Conservation (phyloP, 306 rosid genomes). For the Luffa acutangula region DNA sequence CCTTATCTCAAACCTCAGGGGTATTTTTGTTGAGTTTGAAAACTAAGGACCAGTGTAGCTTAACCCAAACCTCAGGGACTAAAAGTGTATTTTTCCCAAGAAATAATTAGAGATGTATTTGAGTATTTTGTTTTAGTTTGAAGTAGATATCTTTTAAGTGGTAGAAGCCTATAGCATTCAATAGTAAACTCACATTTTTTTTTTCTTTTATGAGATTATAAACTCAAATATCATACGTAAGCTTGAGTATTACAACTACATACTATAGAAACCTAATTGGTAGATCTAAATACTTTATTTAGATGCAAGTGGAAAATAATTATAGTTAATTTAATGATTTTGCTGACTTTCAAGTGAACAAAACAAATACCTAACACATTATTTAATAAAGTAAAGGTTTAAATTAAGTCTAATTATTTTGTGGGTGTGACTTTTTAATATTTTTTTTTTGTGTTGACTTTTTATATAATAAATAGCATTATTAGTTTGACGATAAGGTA, state of each 20-base stretch:
- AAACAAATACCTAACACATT: background rate
- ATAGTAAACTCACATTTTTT: background rate
- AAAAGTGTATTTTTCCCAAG: no score
- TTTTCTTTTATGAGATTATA: no score
- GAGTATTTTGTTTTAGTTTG: no score
- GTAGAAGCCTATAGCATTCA: no score
- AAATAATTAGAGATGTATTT: no score
- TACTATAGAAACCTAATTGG: background rate
- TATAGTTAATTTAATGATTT: background rate
- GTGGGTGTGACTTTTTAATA: background rate
- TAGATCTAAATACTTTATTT: background rate
- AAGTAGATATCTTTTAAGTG: no score
- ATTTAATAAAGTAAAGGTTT: background rate
- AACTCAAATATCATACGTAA: background rate
- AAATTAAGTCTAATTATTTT: background rate
- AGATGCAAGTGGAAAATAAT: background rate
- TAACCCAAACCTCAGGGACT: no score
- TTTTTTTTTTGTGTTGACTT: background rate
- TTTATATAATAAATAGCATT: background rate
- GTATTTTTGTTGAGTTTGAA: no score
- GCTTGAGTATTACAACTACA: background rate
- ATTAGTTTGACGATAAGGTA: background rate
- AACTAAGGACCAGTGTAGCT: no score
- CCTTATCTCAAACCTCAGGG: no score
- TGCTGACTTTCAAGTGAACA: background rate